phyloP scores from a whole-genome alignment of 805 yeast genomes.

The Candida boleticola region DNA sequence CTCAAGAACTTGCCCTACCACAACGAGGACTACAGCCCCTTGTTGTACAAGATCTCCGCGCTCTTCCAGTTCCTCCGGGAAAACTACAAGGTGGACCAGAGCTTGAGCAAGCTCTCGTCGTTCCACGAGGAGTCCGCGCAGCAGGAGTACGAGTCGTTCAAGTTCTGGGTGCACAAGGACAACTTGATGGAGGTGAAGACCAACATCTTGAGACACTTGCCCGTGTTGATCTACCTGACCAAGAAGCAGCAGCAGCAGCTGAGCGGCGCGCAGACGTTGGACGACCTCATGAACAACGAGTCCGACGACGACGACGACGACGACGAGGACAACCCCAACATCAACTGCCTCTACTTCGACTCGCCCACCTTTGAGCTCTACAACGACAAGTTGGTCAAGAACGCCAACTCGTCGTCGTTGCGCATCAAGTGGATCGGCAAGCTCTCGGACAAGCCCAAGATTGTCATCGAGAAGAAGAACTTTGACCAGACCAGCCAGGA shows the following conservation, averaged over 20 bases:
- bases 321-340: conserved; percentile 52
- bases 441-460: conserved; percentile 70
- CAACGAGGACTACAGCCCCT: conserved; percentile 91
- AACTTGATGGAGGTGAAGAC: conserved; percentile 92
- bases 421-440: conserved; percentile 92
- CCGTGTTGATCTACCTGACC: conserved; percentile 74
- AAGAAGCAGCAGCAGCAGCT: conserved; percentile 31
- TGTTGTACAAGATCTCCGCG: conserved; percentile 76
- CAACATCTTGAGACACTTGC: conserved; percentile 88
- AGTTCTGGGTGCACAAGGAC: conserved; percentile 97
- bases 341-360: conserved; percentile 87
- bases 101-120: conserved; percentile 49
- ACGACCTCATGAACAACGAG: conserved; percentile 46
- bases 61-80: conserved; percentile 81
- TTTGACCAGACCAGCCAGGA: conserved; percentile 55
- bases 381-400: conserved; percentile 75
- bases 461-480: conserved; percentile 76
- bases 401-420: conserved; percentile 67
- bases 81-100: conserved; percentile 52
- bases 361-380: conserved; percentile 79
- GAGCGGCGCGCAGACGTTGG: conserved; percentile 11
- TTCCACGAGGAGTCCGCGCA: conserved; percentile 34
- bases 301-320: conserved; percentile 53
- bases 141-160: conserved; percentile 60
- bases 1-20: conserved; percentile 87